Conservation (phyloP, 805 yeast species). For the Yamadazyma nakazawae region DNA sequence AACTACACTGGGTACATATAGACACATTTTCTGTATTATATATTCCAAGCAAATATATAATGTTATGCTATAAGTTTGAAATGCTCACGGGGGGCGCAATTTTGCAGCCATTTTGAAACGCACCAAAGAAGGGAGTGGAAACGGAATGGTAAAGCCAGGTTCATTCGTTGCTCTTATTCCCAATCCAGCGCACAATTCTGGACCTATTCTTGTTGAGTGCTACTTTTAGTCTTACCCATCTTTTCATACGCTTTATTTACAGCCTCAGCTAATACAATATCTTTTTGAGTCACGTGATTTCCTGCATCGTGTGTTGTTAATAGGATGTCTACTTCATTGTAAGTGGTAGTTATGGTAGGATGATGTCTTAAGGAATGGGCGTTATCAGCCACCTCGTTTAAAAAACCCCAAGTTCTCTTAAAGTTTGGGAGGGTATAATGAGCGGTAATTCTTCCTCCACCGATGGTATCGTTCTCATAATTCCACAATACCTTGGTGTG, state of each 20-base stretch:
- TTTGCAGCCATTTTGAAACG: background rate
- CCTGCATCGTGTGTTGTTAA: conserved; percentile 65
- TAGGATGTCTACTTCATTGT: conserved; percentile 52
- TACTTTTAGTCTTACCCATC: background rate
- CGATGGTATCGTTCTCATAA: background rate
- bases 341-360: conserved; percentile 63
- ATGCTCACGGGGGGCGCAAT: background rate
- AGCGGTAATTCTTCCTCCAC: background rate
- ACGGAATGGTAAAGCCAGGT: too few species aligned
- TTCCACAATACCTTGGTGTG: background rate
- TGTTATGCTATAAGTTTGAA: background rate
- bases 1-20: background rate
- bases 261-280: conserved; percentile 52
- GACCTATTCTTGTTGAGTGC: too few species aligned
- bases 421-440: conserved; percentile 43
- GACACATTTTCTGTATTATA: background rate
- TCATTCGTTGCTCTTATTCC: too few species aligned
- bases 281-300: conserved; percentile 49
- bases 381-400: conserved; percentile 54
- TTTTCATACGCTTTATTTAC: conserved; percentile 18
- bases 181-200: too few species aligned
- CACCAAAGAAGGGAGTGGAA: background rate
- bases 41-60: too few species aligned
- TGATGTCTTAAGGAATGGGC: conserved; percentile 65
- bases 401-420: conserved; percentile 65